Conservation (phyloP, 768 basidiomycete genomes). For the Rhizopogon rudus region DNA sequence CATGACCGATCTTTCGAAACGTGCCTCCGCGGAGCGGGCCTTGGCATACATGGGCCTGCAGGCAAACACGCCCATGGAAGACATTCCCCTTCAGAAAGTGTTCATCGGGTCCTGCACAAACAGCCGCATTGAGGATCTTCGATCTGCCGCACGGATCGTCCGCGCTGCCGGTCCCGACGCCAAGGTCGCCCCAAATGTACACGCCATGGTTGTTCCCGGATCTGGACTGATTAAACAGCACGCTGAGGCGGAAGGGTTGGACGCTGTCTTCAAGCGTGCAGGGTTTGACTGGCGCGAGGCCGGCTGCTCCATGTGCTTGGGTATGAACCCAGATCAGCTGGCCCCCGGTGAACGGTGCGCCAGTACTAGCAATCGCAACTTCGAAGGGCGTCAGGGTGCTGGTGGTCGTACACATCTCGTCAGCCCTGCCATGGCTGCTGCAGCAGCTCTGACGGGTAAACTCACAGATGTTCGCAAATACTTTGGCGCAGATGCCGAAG, state of each 20-base stretch:
- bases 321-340: conserved; percentile 93
- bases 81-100: conserved; percentile 79
- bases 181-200: conserved; percentile 66
- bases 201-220: conserved; percentile 91
- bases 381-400: conserved; percentile 85
- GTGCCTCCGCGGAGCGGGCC: conserved; percentile 66
- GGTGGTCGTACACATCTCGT: conserved; percentile 88
- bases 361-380: conserved; percentile 91
- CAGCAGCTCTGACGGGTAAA: conserved; percentile 82
- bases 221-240: conserved; percentile 89
- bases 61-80: conserved; percentile 73
- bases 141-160: conserved; percentile 77
- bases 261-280: conserved; percentile 80
- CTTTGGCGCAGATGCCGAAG: conserved; percentile 43
- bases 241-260: conserved; percentile 85
- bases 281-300: conserved; percentile 96
- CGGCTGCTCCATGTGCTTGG: conserved; percentile 94
- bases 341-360: conserved; percentile 81
- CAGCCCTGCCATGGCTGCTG: conserved; percentile 90
- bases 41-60: conserved; percentile 85
- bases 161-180: conserved; percentile 68
- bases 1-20: conserved; percentile 60
- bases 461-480: conserved; percentile 82
- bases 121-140: conserved; percentile 89
- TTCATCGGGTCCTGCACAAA: conserved; percentile 97